phyloP scores from a whole-genome alignment of 495 filamentous ascomycete genomes.

The Annulohypoxylon nitens region DNA sequence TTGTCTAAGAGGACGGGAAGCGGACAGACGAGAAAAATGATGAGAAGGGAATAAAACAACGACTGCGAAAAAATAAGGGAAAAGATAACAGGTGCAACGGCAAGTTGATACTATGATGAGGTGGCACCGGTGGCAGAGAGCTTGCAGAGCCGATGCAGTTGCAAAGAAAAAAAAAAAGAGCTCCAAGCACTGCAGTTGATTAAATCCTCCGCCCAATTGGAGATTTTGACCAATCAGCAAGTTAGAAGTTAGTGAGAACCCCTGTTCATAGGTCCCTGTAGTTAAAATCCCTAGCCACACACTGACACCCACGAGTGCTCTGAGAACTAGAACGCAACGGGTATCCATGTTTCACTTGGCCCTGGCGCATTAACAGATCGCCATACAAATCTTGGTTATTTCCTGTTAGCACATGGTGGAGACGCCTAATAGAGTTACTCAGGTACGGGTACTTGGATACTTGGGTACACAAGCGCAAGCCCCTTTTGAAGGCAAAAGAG shows the following conservation, averaged over 20 bases:
- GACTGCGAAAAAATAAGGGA: background rate
- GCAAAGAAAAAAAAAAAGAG: slow-evolving; percentile 24
- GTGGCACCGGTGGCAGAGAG: slow-evolving; percentile 31
- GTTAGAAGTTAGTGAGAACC: slow-evolving; percentile 26
- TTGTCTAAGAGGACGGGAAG: background rate
- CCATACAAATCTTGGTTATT: background rate
- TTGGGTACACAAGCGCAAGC: slow-evolving; percentile 33
- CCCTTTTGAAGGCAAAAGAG: slow-evolving; percentile 42
- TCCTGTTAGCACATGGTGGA: slow-evolving; percentile 18
- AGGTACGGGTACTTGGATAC: slow-evolving; percentile 31
- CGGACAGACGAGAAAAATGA: background rate
- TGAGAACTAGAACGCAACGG: slow-evolving; percentile 17
- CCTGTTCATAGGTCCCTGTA: slow-evolving; percentile 34
- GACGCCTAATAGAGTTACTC: slow-evolving; percentile 30
- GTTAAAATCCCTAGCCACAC: slow-evolving; percentile 40
- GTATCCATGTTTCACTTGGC: slow-evolving; percentile 32
- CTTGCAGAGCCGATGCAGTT: slow-evolving; percentile 42
- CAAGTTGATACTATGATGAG: slow-evolving; percentile 31
- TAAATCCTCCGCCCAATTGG: slow-evolving; percentile 47
- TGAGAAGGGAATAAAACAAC: background rate
- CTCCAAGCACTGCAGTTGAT: slow-evolving; percentile 38
- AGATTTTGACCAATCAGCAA: slow-evolving; percentile 34
- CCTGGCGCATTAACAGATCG: slow-evolving; percentile 27
- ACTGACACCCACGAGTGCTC: slow-evolving; percentile 35
- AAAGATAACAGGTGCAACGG: background rate